Base-by-base conservation (phyloP, 345 rosid species). In the Crucihimalaya himalaica region DNA sequence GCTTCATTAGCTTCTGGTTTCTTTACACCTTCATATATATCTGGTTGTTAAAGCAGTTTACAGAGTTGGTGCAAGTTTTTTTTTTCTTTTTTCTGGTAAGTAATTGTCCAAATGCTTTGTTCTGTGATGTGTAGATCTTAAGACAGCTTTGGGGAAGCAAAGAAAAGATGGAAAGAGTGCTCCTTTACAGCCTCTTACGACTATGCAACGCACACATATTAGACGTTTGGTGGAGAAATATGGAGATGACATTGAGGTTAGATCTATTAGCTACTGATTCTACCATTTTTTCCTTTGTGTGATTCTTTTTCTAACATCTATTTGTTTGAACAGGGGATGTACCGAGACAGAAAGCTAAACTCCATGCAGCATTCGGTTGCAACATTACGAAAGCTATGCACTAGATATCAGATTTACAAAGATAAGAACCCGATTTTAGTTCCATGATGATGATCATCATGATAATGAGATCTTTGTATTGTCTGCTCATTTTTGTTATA, bases 61-160 rank as follows among this genome's bases (percentile, higher is more conserved):
- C 19, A 62, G 4, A 13, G 43, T 28, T 37, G 43, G 43, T 72
- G 52, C 5, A 57, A 57, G 66, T 57, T 39, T 67, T 8, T 0
- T 6, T 35, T 29, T 67, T 8, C 0, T 6, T 35, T 29, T 20
- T 35, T 39, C 4, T 25, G 31, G 18, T 62, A n/a, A 16, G 40
- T 62, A 18, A 73, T 6, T 28, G 25, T 2, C 0, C 0, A 40
- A 65, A 40, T 61, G 56, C n/a, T 50, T 63, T 28, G 29, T 0
- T 13, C 16, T 39, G 64, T 5, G n/a, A 20, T 50, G 32, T 71
- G 21, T 77, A 94, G 98, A 94, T 83, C 80, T 94, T 71, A 91
- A 91, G 85, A 79, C 88, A 8, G 97, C 95, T 5, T 81, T 94
- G 27, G 96, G 98, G 63, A 94, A 91, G 85, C 88, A 88, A 74